A percentile compares a stretch with the other conserved stretches of the same genome.
Evolutionary conservation across 2,329 filamentous ascomycete species (phyloP).

Genomic region (Scedosporium apiospermum): DNA sequence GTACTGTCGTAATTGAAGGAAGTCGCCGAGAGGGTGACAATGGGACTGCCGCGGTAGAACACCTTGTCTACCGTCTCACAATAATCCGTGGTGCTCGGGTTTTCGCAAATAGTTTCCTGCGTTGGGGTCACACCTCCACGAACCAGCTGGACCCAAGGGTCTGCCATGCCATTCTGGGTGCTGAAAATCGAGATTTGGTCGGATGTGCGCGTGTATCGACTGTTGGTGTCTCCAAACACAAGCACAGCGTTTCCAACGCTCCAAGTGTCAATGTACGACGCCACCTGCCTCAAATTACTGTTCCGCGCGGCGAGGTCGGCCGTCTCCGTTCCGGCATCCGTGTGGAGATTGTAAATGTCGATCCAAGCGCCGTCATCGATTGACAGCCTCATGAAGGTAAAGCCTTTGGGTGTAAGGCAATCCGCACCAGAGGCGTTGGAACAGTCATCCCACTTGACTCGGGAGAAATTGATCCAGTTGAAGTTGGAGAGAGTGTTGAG

Average conservation of each 20-base stretch:
- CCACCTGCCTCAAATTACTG: constrained; percentile 49
- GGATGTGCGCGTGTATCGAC: constrained; percentile 47
- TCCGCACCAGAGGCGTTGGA: constrained; percentile 45
- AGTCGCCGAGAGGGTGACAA: constrained; percentile 35
- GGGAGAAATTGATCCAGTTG: constrained; percentile 43
- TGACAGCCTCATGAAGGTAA: constrained; percentile 54
- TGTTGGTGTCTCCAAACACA: constrained; percentile 57
- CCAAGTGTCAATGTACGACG: constrained; percentile 44
- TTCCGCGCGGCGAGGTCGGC: constrained; percentile 47
- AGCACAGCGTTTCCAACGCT: constrained; percentile 53
- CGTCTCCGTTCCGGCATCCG: constrained; percentile 49
- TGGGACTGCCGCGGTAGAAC: constrained; percentile 44
- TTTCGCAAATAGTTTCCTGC: constrained; percentile 40
- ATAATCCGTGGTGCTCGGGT: constrained; percentile 40
- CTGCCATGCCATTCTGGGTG: constrained; percentile 41
- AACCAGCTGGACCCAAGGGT: constrained; percentile 50
- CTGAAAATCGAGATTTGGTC: constrained; percentile 43
- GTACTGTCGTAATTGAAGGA: constrained; percentile 44
- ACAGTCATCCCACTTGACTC: constrained; percentile 51
- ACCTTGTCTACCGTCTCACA: constrained; percentile 63
- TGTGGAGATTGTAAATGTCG: constrained; percentile 58
- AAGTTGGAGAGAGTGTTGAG: constrained; percentile 55
- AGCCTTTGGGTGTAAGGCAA: constrained; percentile 61
- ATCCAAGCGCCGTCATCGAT: constrained; percentile 44
- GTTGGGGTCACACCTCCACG: constrained; percentile 35